Evolutionary conservation across 805 yeast species (phyloP).

Genomic region (Wickerhamiella qilinensis): DNA sequence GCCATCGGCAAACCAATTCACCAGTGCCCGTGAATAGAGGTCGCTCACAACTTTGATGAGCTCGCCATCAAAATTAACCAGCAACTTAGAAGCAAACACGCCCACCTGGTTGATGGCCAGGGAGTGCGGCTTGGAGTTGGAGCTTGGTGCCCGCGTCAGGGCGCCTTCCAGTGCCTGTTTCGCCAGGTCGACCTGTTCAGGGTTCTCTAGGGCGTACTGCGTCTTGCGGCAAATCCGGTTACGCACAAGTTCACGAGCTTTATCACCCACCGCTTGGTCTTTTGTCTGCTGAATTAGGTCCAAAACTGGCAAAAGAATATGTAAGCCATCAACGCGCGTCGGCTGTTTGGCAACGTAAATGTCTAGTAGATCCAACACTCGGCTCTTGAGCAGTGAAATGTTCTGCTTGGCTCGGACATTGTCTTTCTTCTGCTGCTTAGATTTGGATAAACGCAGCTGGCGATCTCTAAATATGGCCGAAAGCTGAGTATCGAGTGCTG

Average conservation of each 20-base stretch:
- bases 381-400: constrained; percentile 59
- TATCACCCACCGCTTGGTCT: constrained; percentile 54
- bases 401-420: constrained; percentile 66
- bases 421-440: constrained; percentile 45
- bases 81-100: constrained; percentile 43
- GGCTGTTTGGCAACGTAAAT: constrained; percentile 35
- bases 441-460: constrained; percentile 40
- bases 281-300: constrained; percentile 47
- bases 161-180: constrained; percentile 18
- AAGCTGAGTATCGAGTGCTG: constrained; percentile 76
- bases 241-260: constrained; percentile 57
- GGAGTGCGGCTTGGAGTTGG: constrained; percentile 33
- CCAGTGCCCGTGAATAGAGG: constrained; percentile 38
- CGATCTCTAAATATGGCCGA: constrained; percentile 76
- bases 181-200: constrained; percentile 13
- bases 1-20: constrained; percentile 40
- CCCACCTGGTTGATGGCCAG: constrained; percentile 52
- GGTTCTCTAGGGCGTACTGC: constrained; percentile 3
- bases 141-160: constrained; percentile 25
- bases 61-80: constrained; percentile 21
- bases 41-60: constrained; percentile 32
- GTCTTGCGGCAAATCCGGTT: constrained; percentile 15
- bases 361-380: constrained; percentile 66
- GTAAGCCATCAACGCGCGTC: constrained; percentile 18
- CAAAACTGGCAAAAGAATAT: constrained; percentile 40